Evolutionary conservation across 306 rosid species (phyloP), one percentile per base, ranked within the genome.

Genomic region (Purshia tridentata): DNA sequence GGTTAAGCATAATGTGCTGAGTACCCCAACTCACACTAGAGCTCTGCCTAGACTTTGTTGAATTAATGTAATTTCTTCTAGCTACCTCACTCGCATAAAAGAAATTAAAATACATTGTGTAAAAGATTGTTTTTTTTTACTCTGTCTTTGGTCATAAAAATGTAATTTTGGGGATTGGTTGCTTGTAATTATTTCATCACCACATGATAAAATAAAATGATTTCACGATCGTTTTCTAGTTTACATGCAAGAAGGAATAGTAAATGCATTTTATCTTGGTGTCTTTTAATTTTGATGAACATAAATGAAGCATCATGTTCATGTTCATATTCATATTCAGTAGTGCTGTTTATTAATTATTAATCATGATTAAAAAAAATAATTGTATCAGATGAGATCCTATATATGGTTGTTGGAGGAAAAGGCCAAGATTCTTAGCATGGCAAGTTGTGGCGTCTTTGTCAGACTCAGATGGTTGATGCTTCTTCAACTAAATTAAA

Each of bases 41-140:
- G 62, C 79, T 64, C 67, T 69, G 18, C 79, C 85, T 45, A 82
- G 87, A 84, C 81, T 85, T 16, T 92, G 96, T 80, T 90, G 82
- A 89, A n/a, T n/a, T 5, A 53, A 13, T 40, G 19, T 29, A 29
- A 29, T 13, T 59, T 39, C 48, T 50, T 50, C 19, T 50, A 44
- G 8, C 9, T 44, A 44, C 8, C 6, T 44, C 35, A 8, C 47
- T 44, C 47, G 47, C 4, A 8, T 44, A 44, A 29, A 29, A 29
- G 35, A 29, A 29, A 29, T 29, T 29, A 29, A 29, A 23, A 29
- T 29, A 29, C 35, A 1, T 29, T 29, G n/a, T 62, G 49, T 62
- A 19, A 4, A 41, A 41, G 52, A 13, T 2, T 70, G 74, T 11
- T 52, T 29, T 6, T 18, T 29, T 29, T 29, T 29, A 29, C 35